Evolutionary conservation across 495 filamentous ascomycete species (phyloP), one percentile per base, ranked within the genome.

Genomic region (Talaromyces borbonicus): DNA sequence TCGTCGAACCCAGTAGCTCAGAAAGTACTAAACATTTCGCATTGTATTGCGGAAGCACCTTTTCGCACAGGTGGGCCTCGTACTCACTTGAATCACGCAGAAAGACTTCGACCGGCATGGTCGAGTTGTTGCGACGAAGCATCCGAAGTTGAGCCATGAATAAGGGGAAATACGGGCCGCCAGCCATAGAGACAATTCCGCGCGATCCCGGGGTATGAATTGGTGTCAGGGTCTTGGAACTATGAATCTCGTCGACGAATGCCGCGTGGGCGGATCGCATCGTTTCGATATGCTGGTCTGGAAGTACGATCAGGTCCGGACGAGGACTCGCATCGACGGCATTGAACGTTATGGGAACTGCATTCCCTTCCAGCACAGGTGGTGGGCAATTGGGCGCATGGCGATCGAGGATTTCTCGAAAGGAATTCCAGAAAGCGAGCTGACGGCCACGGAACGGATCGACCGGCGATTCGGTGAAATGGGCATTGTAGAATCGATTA

Each of bases 41-140:
- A 48, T 72, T 66, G 22, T 78, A 57, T 5, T 56, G 45, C 9
- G 73, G 73, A 2, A 83, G 64, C 4, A 73, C 55, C 0, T 59
- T 54, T 8, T 74, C 61, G 61, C 79, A 83, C 8, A 83, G 53
- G 5, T 59, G 46, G 16, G 66, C 59, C 43, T 80, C 69, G 46
- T 75, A 77, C 42, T 75, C 69, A 7, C 53, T 50, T 8, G 59
- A 42, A 18, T 70, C 65, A 46, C 74, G 71, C 55, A 82, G 62
- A 37, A 74, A 78, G 8, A 81, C 66, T 54, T 83, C 69, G 1
- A 80, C 72, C 5, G 77, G 78, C 15, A 83, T 54, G 0, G 49
- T 68, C 6, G 71, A 78, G 35, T 77, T 78, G 5, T 65, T 63
- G 23, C 72, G 69, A 7, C 79, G 73, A 6, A 81, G 64, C 71